Percentiles rank a stretch among this genome's conserved stretches.
Conservation (phyloP, 176 grass and related monocot genomes). For the Rhynchospora breviuscula region DNA sequence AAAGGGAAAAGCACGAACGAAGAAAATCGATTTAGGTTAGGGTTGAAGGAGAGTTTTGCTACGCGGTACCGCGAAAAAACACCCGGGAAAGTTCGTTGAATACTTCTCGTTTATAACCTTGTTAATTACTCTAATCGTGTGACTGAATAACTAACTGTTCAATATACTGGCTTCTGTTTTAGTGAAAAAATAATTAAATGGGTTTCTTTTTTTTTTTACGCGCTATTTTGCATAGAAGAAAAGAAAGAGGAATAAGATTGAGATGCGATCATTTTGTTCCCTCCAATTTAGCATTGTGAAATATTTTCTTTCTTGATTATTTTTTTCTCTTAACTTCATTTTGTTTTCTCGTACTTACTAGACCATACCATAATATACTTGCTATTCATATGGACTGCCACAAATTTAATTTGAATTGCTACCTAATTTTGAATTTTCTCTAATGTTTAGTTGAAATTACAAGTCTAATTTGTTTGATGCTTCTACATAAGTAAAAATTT, state of each 20-base stretch:
- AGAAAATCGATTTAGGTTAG: constrained; percentile 7
- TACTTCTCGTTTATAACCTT: not conserved
- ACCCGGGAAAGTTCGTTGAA: not conserved
- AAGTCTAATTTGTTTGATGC: not conserved
- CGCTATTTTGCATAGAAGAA: not conserved
- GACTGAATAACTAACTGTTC: not conserved
- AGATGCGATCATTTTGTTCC: not conserved
- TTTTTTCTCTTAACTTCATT: not conserved
- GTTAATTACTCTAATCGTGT: not conserved
- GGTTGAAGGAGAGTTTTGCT: not conserved
- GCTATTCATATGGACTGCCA: not conserved
- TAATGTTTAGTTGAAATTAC: not conserved
- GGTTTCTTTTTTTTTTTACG: not conserved
- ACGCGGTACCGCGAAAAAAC: constrained; percentile 16
- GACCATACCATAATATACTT: not conserved
- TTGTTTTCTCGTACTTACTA: not conserved
- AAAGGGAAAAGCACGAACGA: constrained; percentile 1
- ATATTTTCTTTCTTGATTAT: not conserved
- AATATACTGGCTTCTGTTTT: not conserved
- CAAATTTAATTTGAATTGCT: not conserved
- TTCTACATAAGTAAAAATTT: not conserved
- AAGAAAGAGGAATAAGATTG: not conserved
- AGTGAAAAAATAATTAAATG: not conserved
- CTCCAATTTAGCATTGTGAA: not conserved
- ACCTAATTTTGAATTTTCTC: not conserved